Evolutionary conservation across 176 grass and related monocot species (phyloP).

Genomic region (Bonia amplexicaulis): DNA sequence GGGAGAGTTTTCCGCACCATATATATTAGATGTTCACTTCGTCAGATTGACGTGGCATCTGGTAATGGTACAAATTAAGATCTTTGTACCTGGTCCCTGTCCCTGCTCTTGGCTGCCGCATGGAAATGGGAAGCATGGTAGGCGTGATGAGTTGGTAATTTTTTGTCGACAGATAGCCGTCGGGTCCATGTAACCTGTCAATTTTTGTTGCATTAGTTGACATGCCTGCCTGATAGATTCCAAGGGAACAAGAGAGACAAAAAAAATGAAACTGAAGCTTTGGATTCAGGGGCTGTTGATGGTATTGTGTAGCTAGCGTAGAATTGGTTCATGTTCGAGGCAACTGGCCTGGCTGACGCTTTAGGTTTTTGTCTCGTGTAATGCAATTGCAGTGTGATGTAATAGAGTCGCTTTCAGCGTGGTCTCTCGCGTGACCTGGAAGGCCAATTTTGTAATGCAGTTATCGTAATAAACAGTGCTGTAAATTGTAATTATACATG

Average conservation of each 20-base stretch:
- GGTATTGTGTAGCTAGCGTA: neutral
- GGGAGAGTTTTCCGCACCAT: neutral
- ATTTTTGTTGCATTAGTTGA: neutral
- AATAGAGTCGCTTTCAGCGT: slow-evolving; percentile 19
- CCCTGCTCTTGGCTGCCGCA: neutral
- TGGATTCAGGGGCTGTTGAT: slow-evolving; percentile 7
- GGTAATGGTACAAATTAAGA: neutral
- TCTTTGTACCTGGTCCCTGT: neutral
- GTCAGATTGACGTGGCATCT: neutral
- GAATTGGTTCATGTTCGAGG: slow-evolving; percentile 25
- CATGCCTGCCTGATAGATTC: neutral
- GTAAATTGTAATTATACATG: slow-evolving; percentile 1
- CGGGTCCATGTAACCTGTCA: neutral
- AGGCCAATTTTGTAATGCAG: slow-evolving; percentile 40
- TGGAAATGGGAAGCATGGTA: neutral
- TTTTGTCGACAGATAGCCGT: neutral
- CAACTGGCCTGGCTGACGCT: neutral
- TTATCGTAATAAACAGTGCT: slow-evolving; percentile 31
- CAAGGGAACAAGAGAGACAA: neutral
- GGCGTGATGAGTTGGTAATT: neutral
- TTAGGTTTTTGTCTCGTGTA: neutral
- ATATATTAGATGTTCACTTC: neutral
- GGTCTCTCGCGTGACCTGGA: slow-evolving; percentile 33
- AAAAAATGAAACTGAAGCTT: neutral
- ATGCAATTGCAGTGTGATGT: slow-evolving; percentile 30